A percentile compares a stretch with the other conserved stretches of the same genome.
phyloP scores from a whole-genome alignment of 2,329 filamentous ascomycete species.

The Bisporella sp. region DNA sequence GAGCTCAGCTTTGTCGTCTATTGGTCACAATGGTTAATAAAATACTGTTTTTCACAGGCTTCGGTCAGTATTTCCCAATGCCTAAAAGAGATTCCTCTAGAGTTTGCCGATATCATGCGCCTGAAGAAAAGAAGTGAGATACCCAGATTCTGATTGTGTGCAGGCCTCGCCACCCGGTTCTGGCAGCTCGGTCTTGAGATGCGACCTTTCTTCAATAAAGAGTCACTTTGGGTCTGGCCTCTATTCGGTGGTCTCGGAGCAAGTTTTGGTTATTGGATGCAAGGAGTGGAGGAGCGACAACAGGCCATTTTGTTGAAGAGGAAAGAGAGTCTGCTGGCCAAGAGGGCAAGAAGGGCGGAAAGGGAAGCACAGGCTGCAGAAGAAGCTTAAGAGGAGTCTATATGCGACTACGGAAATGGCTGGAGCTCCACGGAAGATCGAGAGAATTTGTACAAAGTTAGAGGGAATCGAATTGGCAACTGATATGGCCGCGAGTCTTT shows the following conservation, averaged over 20 bases:
- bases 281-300: constrained; percentile 82
- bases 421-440: not conserved
- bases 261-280: constrained; percentile 95
- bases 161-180: constrained; percentile 84
- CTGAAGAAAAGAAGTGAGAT: not conserved
- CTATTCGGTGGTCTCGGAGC: constrained; percentile 79
- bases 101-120: not conserved
- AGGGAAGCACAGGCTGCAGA: constrained; percentile 46
- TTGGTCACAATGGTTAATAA: constrained; percentile 33
- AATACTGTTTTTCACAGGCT: constrained; percentile 80
- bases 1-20: not conserved
- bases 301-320: constrained; percentile 69
- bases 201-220: constrained; percentile 83
- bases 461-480: too few relatives aligned
- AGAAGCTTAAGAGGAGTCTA: constrained; percentile 3
- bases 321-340: constrained; percentile 77
- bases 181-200: constrained; percentile 99
- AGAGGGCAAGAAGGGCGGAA: constrained; percentile 72
- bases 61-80: constrained; percentile 58
- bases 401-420: not conserved
- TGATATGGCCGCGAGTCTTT: too few relatives aligned
- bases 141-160: constrained; percentile 15
- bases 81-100: not conserved
- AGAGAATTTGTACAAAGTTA: constrained; percentile 13
- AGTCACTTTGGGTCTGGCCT: constrained; percentile 86